Conservation (phyloP, 2,329 filamentous ascomycete genomes). For the Beauveria australis region DNA sequence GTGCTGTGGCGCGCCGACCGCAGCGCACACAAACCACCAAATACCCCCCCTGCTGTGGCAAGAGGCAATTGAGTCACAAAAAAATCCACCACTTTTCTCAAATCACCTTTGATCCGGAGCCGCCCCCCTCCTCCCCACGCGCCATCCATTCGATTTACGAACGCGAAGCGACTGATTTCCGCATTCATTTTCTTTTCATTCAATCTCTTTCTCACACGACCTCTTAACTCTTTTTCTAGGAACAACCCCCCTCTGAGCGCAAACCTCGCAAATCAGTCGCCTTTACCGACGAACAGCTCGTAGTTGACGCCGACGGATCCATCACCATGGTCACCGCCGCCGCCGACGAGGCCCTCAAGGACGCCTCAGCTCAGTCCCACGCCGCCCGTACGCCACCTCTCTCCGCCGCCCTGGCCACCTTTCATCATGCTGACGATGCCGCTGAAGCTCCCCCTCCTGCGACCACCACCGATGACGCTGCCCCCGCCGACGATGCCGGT, state of each 20-base stretch:
- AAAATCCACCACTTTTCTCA: conserved; percentile 8
- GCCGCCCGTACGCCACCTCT: conserved; percentile 57
- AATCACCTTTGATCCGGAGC: background rate
- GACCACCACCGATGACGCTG: conserved; percentile 26
- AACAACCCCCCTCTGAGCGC: conserved; percentile 35
- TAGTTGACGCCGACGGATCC: conserved; percentile 84
- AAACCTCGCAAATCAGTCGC: conserved; percentile 89
- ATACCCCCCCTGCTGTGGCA: background rate
- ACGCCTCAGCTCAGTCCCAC: conserved; percentile 68
- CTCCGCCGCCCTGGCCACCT: conserved; percentile 45
- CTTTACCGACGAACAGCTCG: conserved; percentile 78
- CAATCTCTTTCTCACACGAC: background rate
- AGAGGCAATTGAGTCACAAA: conserved; percentile 5
- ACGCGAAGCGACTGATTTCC: background rate
- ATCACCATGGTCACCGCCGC: conserved; percentile 69
- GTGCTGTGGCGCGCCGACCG: background rate
- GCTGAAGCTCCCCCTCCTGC: conserved; percentile 25
- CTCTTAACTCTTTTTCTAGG: background rate
- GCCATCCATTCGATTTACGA: background rate
- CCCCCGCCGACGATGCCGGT: conserved; percentile 40
- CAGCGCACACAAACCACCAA: background rate
- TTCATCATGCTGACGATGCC: conserved; percentile 38
- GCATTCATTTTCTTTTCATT: conserved; percentile 2
- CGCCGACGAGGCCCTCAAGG: conserved; percentile 61
- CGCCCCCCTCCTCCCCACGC: background rate